These are phyloP conservation scores for Fusarium tuaranense DNA, from an alignment of 2,329 filamentous ascomycete genomes.

Conservation along the genomic window DNA sequence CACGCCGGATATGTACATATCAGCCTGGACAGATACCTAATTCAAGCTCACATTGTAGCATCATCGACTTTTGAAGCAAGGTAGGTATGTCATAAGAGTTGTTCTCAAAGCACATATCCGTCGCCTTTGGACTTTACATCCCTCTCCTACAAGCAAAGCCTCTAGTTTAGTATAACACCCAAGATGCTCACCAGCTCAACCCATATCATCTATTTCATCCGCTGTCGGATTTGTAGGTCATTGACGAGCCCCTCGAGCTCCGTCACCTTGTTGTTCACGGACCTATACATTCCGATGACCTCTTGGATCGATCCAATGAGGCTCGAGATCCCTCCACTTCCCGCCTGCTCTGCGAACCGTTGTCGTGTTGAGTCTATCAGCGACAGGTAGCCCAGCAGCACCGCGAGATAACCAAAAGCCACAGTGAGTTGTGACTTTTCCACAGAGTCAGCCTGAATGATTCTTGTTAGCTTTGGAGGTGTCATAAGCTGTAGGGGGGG, in stretches of 20 bases:
- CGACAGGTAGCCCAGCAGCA: constrained; percentile 85
- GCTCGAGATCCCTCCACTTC: constrained; percentile 57
- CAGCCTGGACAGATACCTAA: not conserved
- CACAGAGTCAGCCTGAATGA: constrained; percentile 71
- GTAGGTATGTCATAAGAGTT: not conserved
- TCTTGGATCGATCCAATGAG: constrained; percentile 66
- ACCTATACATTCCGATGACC: constrained; percentile 64
- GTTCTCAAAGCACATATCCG: not conserved
- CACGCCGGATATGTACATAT: not conserved
- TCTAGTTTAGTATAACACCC: constrained; percentile 22
- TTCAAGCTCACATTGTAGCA: not conserved
- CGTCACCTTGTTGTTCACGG: constrained; percentile 58
- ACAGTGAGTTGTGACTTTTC: constrained; percentile 85
- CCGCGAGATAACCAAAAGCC: constrained; percentile 85
- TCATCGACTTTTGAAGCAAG: not conserved
- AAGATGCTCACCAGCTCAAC: constrained; percentile 4
- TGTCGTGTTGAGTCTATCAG: constrained; percentile 62
- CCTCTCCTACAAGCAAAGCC: constrained; percentile 22
- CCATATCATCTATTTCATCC: constrained; percentile 21
- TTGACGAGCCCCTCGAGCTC: constrained; percentile 54
- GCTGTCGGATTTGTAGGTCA: constrained; percentile 47
- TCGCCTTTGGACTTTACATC: constrained; percentile 2
- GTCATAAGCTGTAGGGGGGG: not conserved
- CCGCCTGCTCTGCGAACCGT: constrained; percentile 56
- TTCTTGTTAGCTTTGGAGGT: constrained; percentile 12